phyloP scores from a whole-genome alignment of 2,329 filamentous ascomycete species.

The Colletotrichum sp. region DNA sequence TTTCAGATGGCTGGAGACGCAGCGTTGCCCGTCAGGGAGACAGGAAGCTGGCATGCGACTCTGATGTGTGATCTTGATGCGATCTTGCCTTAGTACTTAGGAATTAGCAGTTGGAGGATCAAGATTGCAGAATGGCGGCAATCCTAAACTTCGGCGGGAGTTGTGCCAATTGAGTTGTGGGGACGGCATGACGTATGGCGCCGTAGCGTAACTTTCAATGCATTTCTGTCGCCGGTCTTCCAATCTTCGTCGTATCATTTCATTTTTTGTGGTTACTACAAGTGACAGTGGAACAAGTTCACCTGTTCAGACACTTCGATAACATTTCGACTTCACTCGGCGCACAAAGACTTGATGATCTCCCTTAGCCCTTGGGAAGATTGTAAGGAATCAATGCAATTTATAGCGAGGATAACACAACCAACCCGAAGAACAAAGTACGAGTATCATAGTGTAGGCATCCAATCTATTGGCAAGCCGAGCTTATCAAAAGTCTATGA shows the following conservation, averaged over 20 bases:
- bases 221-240: too few species aligned
- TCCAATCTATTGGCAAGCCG: constrained; percentile 5
- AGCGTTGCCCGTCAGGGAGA: neutral
- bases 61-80: neutral
- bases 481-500: neutral
- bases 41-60: neutral
- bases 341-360: neutral
- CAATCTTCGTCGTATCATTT: neutral
- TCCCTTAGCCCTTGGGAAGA: neutral
- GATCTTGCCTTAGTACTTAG: neutral
- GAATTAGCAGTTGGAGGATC: neutral
- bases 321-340: neutral
- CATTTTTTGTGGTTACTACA: neutral
- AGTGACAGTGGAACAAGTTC: neutral
- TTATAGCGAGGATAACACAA: neutral
- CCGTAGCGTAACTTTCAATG: neutral
- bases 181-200: neutral
- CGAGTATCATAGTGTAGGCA: neutral
- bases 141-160: neutral
- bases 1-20: neutral
- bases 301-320: neutral
- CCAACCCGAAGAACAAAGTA: neutral
- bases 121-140: neutral
- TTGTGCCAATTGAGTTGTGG: neutral
- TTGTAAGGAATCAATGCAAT: neutral